phyloP scores from a whole-genome alignment of 1,284 basidiomycete species.

The Naganishia sp. region DNA sequence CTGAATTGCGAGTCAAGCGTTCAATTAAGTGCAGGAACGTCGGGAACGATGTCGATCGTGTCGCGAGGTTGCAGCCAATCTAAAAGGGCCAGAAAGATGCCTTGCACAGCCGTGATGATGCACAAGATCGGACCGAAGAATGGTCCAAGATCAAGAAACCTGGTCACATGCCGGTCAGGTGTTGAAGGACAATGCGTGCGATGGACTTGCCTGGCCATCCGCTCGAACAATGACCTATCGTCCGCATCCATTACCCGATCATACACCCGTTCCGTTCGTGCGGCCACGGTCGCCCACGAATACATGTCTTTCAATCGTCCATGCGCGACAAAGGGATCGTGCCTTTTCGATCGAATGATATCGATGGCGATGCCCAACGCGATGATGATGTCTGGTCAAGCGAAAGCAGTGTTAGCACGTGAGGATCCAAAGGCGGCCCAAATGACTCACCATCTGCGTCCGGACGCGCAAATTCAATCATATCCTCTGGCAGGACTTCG shows the following conservation, averaged over 20 bases:
- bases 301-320: conserved; percentile 79
- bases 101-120: conserved; percentile 55
- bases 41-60: conserved; percentile 49
- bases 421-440: not conserved
- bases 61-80: conserved; percentile 47
- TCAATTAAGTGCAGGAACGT: not conserved
- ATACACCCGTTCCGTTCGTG: conserved; percentile 83
- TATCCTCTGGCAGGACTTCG: conserved; percentile 87
- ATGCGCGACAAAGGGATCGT: conserved; percentile 79
- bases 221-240: conserved; percentile 66
- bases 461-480: conserved; percentile 91
- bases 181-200: not conserved
- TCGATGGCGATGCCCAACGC: conserved; percentile 78
- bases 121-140: conserved; percentile 56
- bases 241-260: conserved; percentile 63
- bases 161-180: conserved; percentile 28
- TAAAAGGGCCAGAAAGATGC: conserved; percentile 50
- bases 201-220: conserved; percentile 65
- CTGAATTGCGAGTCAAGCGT: not conserved
- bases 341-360: conserved; percentile 67
- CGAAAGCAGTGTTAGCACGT: not conserved
- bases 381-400: conserved; percentile 70
- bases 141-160: conserved; percentile 52
- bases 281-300: conserved; percentile 78
- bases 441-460: conserved; percentile 69